Conservation (phyloP, 2,329 filamentous ascomycete genomes). For the Hypoxylon sp. region DNA sequence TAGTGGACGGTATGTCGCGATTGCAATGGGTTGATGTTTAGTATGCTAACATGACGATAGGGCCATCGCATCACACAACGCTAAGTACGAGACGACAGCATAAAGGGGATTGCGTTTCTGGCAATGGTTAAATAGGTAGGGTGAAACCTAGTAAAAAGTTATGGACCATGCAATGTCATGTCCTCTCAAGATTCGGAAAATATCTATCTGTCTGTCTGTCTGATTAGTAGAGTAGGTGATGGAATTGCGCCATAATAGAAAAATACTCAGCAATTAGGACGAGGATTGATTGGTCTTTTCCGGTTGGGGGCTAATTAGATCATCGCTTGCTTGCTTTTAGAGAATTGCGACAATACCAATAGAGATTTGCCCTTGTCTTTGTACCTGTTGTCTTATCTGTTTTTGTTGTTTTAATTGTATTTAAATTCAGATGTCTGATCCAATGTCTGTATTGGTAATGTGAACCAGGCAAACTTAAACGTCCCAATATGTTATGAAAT, state of each 20-base stretch:
- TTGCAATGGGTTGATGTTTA: conserved; percentile 10
- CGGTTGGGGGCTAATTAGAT: conserved; percentile 1
- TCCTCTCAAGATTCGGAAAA: too few relatives aligned
- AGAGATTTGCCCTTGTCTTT: conserved; percentile 5
- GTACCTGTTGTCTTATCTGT: too few relatives aligned
- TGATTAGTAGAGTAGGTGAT: too few relatives aligned
- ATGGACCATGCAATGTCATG: too few relatives aligned
- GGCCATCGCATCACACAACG: conserved; percentile 78
- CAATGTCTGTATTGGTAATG: too few relatives aligned
- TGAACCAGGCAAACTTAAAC: too few relatives aligned
- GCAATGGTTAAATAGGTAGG: conserved; percentile 14
- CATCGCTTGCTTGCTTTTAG: background rate
- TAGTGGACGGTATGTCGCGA: conserved; percentile 76
- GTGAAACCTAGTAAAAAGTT: conserved; percentile 12
- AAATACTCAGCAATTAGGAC: conserved; percentile 15
- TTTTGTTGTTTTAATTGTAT: too few relatives aligned
- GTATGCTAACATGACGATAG: conserved; percentile 54
- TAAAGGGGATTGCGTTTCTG: conserved; percentile 33
- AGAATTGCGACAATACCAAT: conserved; percentile 23
- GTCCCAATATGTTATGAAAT: too few relatives aligned
- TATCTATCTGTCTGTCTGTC: too few relatives aligned
- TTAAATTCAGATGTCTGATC: too few relatives aligned
- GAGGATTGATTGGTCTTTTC: conserved; percentile 21
- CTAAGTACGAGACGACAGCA: conserved; percentile 67
- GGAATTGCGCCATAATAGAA: conserved; percentile 28